phyloP scores from a whole-genome alignment of 2,329 filamentous ascomycete genomes.

The Grosmannia clavigera region DNA sequence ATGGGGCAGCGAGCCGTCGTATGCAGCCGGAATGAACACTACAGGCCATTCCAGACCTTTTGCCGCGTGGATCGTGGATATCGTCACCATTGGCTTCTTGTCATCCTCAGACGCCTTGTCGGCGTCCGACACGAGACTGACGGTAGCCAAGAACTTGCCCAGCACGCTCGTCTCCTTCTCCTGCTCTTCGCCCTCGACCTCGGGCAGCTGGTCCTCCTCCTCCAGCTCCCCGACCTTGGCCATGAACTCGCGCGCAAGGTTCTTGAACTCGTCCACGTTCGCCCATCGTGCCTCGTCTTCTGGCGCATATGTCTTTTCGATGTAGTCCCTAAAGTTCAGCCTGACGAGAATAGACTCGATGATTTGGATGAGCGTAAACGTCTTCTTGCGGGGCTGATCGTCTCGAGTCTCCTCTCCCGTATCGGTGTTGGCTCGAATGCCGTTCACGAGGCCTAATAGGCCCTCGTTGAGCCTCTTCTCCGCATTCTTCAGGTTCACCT shows the following conservation, averaged over 20 bases:
- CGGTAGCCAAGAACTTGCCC: slow-evolving; percentile 75
- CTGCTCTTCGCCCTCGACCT: slow-evolving; percentile 61
- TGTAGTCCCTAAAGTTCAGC: slow-evolving; percentile 60
- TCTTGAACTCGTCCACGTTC: slow-evolving; percentile 81
- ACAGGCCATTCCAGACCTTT: slow-evolving; percentile 96
- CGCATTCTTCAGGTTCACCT: slow-evolving; percentile 36
- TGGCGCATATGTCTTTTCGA: slow-evolving; percentile 58
- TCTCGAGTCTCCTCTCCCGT: neutral
- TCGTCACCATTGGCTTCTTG: slow-evolving; percentile 57
- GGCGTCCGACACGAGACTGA: slow-evolving; percentile 71
- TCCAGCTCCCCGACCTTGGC: slow-evolving; percentile 24
- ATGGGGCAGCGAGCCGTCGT: slow-evolving; percentile 84
- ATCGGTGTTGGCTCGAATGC: neutral
- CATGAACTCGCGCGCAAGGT: slow-evolving; percentile 62
- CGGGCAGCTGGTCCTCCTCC: slow-evolving; percentile 42
- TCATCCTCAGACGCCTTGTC: slow-evolving; percentile 49
- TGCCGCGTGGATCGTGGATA: slow-evolving; percentile 91
- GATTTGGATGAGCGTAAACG: slow-evolving; percentile 29
- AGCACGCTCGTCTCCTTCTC: slow-evolving; percentile 50
- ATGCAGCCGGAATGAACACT: slow-evolving; percentile 83
- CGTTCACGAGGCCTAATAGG: slow-evolving; percentile 28
- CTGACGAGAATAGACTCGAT: slow-evolving; percentile 46
- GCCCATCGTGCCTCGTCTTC: slow-evolving; percentile 71
- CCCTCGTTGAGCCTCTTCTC: slow-evolving; percentile 41
- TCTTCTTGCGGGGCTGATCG: neutral